Evolutionary conservation across 2,329 filamentous ascomycete genomes (phyloP).

Genomic region (Cercospora beticola): DNA sequence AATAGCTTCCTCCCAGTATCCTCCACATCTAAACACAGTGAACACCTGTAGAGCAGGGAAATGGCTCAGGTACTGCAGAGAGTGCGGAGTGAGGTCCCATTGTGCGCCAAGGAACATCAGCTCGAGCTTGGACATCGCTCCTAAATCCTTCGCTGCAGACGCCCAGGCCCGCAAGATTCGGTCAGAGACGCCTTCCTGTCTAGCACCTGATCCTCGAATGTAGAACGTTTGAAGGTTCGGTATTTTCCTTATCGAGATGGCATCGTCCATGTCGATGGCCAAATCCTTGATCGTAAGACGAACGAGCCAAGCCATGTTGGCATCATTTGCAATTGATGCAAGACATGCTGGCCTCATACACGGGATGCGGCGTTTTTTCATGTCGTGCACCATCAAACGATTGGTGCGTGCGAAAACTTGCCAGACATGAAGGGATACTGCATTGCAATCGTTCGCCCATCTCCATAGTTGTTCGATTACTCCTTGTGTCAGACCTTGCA

Average conservation of each 20-base stretch:
- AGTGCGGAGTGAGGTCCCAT: slow-evolving; percentile 11
- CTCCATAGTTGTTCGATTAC: slow-evolving; percentile 23
- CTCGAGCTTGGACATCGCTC: slow-evolving; percentile 23
- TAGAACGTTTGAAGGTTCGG: slow-evolving; percentile 21
- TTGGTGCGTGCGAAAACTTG: slow-evolving; percentile 12
- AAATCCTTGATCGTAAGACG: slow-evolving; percentile 20
- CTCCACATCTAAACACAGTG: slow-evolving; percentile 11
- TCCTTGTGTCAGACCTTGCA: slow-evolving; percentile 18
- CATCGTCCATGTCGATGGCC: not conserved
- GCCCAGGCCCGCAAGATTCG: slow-evolving; percentile 28
- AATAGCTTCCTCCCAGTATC: not conserved
- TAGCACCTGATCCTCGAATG: slow-evolving; percentile 3
- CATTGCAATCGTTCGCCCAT: slow-evolving; percentile 1
- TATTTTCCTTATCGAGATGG: not conserved
- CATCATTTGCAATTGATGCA: not conserved
- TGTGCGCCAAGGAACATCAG: slow-evolving; percentile 22
- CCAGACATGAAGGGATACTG: slow-evolving; percentile 3
- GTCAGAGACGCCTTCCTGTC: slow-evolving; percentile 16
- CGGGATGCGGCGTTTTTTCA: not conserved
- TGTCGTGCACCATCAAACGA: not conserved
- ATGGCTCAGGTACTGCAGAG: slow-evolving; percentile 20
- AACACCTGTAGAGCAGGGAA: slow-evolving; percentile 26
- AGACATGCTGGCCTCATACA: slow-evolving; percentile 6
- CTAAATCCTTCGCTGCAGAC: slow-evolving; percentile 15
- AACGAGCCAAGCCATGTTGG: slow-evolving; percentile 24